Base-by-base conservation (phyloP, 176 grass and related monocot genomes). In the Oryza rufipogon region DNA sequence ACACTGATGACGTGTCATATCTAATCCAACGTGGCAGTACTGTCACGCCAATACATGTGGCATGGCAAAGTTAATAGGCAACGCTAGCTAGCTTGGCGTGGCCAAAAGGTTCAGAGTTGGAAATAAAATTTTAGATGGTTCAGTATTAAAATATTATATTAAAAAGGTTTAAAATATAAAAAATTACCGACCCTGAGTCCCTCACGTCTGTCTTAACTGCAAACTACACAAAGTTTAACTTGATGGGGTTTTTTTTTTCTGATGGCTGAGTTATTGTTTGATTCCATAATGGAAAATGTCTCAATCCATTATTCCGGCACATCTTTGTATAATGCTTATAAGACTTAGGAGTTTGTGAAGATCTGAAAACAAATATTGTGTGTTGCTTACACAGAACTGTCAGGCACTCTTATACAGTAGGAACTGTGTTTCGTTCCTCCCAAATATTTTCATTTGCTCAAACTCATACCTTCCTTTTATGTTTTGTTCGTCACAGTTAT, bases 401-500 rank as follows among this genome's bases (percentile, higher is more conserved):
- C 49, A 42, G 72, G 22, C 42, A 79, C 72, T 23, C 52, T 33
- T 39, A 83, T 83, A 39, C 41, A 46, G 46, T 54, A 83, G 3
- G 41, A 63, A 68, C 6, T 84, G 4, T 52, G 20, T 28, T 36
- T 13, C 46, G 0, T 75, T 49, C 67, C 11, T 64, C 44, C 30
- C 16, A 46, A 61, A 61, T 75, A 48, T 79, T 85, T 23, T 54
- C 60, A 61, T 85, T 77, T 74, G 49, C 19, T 82, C 8, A 78
- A 80, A 70, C 34, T 58, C 39, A 70, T 84, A 54, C 38, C 4
- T 73, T 75, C 23, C 6, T 14, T 61, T 75, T 71, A 38, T 66
- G 17, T 39, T 23, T 66, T 67, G 32, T 75, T 83, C 85, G 30
- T 85, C 66, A 51, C 71, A 98, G 96, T 89, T 98, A 89, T 98